Base-by-base conservation (phyloP, 495 filamentous ascomycete genomes). In the Evansstolkia leycettana region DNA sequence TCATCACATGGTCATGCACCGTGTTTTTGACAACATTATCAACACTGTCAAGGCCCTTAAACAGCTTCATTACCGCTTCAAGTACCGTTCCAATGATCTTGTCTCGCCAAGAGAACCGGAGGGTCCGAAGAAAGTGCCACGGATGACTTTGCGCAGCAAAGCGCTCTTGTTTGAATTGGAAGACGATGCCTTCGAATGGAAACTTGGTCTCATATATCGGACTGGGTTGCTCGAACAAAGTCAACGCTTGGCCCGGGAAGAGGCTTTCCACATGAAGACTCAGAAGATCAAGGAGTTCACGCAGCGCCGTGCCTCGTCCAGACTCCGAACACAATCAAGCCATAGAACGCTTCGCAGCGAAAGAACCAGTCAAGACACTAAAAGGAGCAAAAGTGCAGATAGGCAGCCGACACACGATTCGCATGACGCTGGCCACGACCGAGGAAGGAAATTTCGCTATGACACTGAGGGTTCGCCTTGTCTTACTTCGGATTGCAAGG, bases 131-230 rank as follows among this genome's bases (percentile, higher is more conserved):
- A 70, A 73, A 28, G 73, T 96, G 3, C 92, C 90, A 5, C 84
- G 78, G 47, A 58, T 96, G 9, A 85, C 85, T 0, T 31, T 99
- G 1, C 74, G 85, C 30, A 81, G 78, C 33, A 86, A 81, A 51
- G 82, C 78, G 0, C 54, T 96, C 7, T 59, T 94, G 15, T 84
- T 96, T 38, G 85, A 94, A 40, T 62, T 99, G 31, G 90, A 99
- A 56, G 90, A 99, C 55, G 86, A 90, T 34, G 79, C 84, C 1
- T 99, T 99, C 49, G 90, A 99, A 51, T 95, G 88, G 81, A 94
- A 94, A 48, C 68, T 99, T 14, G 83, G 85, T 0, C 72, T 79
- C 44, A 99, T 96, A 31, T 96, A 96, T 47, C 77, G 89, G 5
- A 71, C 80, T 14, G 90, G 92, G 2, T 62, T 93, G 15, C 64